Conservation (phyloP, 768 basidiomycete species). For the Astraeus odoratus region DNA sequence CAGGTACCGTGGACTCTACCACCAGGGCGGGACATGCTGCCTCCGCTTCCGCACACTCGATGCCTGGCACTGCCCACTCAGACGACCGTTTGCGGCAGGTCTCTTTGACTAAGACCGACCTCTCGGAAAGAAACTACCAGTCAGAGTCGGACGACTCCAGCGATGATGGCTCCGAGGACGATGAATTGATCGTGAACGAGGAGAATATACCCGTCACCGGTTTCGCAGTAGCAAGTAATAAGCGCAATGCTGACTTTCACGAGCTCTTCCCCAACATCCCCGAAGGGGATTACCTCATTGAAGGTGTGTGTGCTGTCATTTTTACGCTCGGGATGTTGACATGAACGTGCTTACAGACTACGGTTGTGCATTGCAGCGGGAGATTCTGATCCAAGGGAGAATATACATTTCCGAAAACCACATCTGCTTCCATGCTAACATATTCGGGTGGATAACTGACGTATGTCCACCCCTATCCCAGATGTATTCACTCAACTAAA, state of each 20-base stretch:
- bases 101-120: constrained; percentile 16
- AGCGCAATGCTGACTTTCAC: constrained; percentile 93
- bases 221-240: constrained; percentile 94
- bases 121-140: constrained; percentile 20
- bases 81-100: constrained; percentile 12
- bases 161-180: constrained; percentile 24
- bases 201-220: constrained; percentile 90
- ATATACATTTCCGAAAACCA: constrained; percentile 98
- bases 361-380: constrained; percentile 92
- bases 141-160: constrained; percentile 18
- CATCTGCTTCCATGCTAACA: constrained; percentile 98
- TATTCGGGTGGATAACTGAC: constrained; percentile 98
- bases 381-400: constrained; percentile 94
- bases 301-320: constrained; percentile 55
- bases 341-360: constrained; percentile 57
- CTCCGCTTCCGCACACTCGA: constrained; percentile 8
- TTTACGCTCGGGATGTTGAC: not conserved
- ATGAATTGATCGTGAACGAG: constrained; percentile 29
- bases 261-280: constrained; percentile 84
- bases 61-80: constrained; percentile 5
- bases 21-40: constrained; percentile 1
- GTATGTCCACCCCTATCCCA: constrained; percentile 42
- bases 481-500: constrained; percentile 4
- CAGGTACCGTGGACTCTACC: constrained; percentile 1
- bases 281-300: constrained; percentile 96